These are phyloP conservation scores for Dianthus caryophyllus DNA, from an alignment of 148 eudicot genomes.

Conservation along the genomic window DNA sequence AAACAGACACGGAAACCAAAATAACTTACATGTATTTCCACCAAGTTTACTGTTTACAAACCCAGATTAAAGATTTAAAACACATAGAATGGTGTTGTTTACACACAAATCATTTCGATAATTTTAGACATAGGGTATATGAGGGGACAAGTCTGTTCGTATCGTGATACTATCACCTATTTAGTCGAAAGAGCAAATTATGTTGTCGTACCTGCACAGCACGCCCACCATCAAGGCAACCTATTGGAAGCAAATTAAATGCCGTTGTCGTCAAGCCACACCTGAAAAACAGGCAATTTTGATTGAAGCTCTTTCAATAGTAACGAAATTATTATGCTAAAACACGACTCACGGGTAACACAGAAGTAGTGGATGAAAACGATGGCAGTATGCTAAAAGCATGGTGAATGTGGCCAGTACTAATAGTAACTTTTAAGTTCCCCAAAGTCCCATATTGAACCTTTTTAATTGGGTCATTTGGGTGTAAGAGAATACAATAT, in stretches of 20 bases:
- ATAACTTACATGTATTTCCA: not conserved
- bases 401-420: not conserved
- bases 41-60: not conserved
- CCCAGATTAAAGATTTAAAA: too few species aligned
- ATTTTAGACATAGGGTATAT: not conserved
- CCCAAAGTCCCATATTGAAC: too few species aligned
- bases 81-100: not conserved
- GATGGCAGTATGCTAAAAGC: not conserved
- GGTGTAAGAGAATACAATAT: too few species aligned
- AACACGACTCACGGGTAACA: not conserved
- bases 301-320: not conserved
- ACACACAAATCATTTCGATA: not conserved
- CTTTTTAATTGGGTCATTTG: too few species aligned
- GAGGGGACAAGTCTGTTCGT: not conserved
- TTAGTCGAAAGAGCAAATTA: not conserved
- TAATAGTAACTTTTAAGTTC: too few species aligned
- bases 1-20: not conserved
- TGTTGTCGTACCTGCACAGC: slow-evolving; percentile 69
- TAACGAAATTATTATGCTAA: not conserved
- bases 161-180: not conserved
- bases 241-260: slow-evolving; percentile 95
- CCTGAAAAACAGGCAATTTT: slow-evolving; percentile 42
- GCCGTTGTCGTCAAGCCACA: slow-evolving; percentile 98
- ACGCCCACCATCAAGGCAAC: slow-evolving; percentile 99
- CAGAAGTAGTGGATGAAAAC: not conserved